Conservation (phyloP, 2,329 filamentous ascomycete genomes). For the Diaporthe caulivora region DNA sequence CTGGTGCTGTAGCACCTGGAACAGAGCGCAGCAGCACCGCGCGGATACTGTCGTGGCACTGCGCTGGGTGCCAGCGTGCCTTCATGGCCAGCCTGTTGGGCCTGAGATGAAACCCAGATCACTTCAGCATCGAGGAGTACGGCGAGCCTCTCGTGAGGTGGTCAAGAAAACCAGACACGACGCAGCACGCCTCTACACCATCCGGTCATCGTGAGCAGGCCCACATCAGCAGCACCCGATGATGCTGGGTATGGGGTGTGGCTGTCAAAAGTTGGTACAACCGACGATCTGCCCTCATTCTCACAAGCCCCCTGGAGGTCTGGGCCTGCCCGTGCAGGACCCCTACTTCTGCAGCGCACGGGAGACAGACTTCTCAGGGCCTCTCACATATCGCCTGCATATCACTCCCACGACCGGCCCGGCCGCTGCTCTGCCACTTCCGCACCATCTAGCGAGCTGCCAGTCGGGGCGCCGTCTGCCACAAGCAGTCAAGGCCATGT, state of each 20-base stretch:
- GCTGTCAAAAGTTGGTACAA: slow-evolving; percentile 23
- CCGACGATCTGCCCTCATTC: slow-evolving; percentile 22
- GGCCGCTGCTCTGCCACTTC: neutral
- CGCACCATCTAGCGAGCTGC: neutral
- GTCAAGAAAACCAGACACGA: neutral
- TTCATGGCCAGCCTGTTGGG: neutral
- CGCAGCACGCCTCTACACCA: neutral
- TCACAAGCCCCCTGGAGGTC: slow-evolving; percentile 6
- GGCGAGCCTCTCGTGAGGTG: neutral
- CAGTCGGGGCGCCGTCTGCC: neutral
- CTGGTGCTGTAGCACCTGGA: neutral
- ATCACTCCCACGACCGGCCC: neutral
- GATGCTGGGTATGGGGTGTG: neutral
- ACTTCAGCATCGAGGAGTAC: neutral
- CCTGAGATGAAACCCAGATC: neutral
- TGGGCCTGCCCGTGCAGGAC: slow-evolving; percentile 21
- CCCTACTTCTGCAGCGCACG: slow-evolving; percentile 23
- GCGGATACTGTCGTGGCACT: neutral
- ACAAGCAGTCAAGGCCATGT: slow-evolving; percentile 26
- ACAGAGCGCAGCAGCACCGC: neutral
- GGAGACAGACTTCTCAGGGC: slow-evolving; percentile 9
- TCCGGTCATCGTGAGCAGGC: neutral
- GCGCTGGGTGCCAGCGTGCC: neutral
- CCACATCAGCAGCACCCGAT: neutral
- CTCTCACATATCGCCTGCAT: slow-evolving; percentile 31